Percentiles rank a stretch among this genome's conserved stretches.
phyloP scores from a whole-genome alignment of 441 rosid genomes.

The Aleurites moluccanus region DNA sequence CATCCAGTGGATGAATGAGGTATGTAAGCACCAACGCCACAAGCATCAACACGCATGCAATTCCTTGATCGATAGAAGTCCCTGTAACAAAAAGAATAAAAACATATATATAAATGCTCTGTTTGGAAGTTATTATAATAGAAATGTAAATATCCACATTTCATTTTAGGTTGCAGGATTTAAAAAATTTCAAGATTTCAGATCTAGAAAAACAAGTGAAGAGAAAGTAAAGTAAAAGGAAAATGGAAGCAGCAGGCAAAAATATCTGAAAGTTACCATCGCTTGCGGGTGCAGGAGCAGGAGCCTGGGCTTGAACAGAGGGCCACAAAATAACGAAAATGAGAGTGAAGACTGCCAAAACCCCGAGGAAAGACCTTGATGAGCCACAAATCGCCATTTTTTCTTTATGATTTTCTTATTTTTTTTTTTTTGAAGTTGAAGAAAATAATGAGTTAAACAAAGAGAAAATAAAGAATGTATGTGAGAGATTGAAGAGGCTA shows the following conservation, averaged over 20 bases:
- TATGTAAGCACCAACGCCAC: constrained; percentile 75
- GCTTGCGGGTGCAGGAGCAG: constrained; percentile 65
- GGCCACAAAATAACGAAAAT: constrained; percentile 47
- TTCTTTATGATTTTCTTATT: not conserved
- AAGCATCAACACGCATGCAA: constrained; percentile 75
- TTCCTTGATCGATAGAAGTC: constrained; percentile 79
- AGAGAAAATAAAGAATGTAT: not conserved
- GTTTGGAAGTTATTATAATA: too few species aligned
- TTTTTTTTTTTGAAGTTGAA: not conserved
- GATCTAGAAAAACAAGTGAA: not conserved
- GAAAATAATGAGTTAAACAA: not conserved
- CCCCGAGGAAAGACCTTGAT: constrained; percentile 31
- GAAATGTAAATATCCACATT: too few species aligned
- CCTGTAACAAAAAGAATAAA: constrained; percentile 40
- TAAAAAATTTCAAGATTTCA: not conserved
- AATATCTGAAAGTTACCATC: constrained; percentile 46
- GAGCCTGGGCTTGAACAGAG: constrained; percentile 50
- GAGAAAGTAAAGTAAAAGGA: not conserved
- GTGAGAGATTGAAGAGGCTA: constrained; percentile 15
- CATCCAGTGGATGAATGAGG: constrained; percentile 75
- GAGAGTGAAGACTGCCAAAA: constrained; percentile 41
- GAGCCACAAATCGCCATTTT: constrained; percentile 37
- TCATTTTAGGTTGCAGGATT: not conserved
- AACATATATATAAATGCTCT: too few species aligned
- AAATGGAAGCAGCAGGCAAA: constrained; percentile 9